A percentile compares a stretch with the other conserved stretches of the same genome.
These are phyloP conservation scores for Polychaeton citri DNA, from an alignment of 2,329 filamentous ascomycete species.

Conservation along the genomic window DNA sequence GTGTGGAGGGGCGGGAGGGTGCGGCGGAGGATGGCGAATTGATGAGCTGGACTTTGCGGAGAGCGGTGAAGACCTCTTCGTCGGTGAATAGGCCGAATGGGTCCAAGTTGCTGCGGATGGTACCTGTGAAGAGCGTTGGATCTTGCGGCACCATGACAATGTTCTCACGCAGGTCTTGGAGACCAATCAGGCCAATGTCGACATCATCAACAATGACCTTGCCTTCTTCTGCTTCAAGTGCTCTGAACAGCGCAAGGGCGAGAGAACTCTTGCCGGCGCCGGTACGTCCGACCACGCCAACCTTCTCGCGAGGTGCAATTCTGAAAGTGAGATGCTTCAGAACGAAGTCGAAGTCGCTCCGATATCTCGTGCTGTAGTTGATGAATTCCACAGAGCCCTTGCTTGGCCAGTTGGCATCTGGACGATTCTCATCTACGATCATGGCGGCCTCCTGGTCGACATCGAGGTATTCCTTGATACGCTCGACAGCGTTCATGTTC, in stretches of 20 bases:
- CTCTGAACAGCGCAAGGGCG: conserved; percentile 83
- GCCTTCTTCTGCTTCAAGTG: conserved; percentile 78
- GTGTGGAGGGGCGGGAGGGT: conserved; percentile 22
- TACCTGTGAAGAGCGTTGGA: conserved; percentile 85
- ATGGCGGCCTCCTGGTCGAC: conserved; percentile 83
- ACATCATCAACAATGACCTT: conserved; percentile 82
- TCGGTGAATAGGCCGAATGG: conserved; percentile 83
- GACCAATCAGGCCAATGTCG: conserved; percentile 78
- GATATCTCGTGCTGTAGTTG: conserved; percentile 78
- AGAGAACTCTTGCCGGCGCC: conserved; percentile 95
- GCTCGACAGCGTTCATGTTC: conserved; percentile 98
- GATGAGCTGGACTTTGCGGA: conserved; percentile 82
- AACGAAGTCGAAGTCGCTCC: conserved; percentile 75
- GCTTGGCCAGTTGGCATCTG: conserved; percentile 69
- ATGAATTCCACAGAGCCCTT: conserved; percentile 78
- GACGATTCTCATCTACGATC: conserved; percentile 64
- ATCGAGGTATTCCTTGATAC: conserved; percentile 92
- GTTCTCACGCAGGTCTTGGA: conserved; percentile 83
- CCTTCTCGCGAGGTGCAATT: conserved; percentile 75
- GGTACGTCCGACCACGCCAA: conserved; percentile 90
- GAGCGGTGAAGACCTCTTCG: conserved; percentile 74
- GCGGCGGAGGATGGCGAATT: conserved; percentile 30
- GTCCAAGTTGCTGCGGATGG: conserved; percentile 82
- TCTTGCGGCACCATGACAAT: conserved; percentile 98
- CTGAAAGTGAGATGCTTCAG: conserved; percentile 74